Evolutionary conservation across 306 rosid genomes (phyloP).

Genomic region (Senna siamea): DNA sequence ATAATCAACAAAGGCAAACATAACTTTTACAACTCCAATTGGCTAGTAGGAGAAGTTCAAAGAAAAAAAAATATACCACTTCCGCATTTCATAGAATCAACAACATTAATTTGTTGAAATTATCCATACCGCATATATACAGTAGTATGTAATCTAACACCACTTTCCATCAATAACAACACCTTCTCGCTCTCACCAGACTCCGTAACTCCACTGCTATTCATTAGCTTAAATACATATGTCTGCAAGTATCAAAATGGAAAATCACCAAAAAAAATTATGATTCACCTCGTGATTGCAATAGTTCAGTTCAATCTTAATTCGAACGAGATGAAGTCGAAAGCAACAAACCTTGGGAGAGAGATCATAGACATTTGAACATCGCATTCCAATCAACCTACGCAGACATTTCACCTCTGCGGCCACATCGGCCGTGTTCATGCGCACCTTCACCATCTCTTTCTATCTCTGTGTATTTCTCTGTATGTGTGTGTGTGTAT

Average conservation of each 20-base stretch:
- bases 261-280: not conserved
- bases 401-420: constrained; percentile 94
- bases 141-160: constrained; percentile 90
- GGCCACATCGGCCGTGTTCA: constrained; percentile 99
- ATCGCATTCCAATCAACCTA: constrained; percentile 91
- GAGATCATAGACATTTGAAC: constrained; percentile 94
- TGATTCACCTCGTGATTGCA: not conserved
- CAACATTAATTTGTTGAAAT: not conserved
- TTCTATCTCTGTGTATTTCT: no score
- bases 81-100: not conserved
- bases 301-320: not conserved
- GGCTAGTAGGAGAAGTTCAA: not conserved
- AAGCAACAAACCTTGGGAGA: constrained; percentile 70
- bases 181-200: constrained; percentile 98
- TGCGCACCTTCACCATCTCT: constrained; percentile 95
- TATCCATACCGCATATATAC: constrained; percentile 71
- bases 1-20: not conserved
- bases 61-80: not conserved
- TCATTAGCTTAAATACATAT: constrained; percentile 87
- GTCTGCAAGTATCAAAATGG: constrained; percentile 56
- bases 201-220: constrained; percentile 91
- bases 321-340: not conserved
- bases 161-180: constrained; percentile 88
- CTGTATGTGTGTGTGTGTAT: not conserved
- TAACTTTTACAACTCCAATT: not conserved